Percentiles rank a stretch among this genome's conserved stretches.
Evolutionary conservation across 164 flowering plant species (phyloP).

Genomic region (Brasenia schreberi): DNA sequence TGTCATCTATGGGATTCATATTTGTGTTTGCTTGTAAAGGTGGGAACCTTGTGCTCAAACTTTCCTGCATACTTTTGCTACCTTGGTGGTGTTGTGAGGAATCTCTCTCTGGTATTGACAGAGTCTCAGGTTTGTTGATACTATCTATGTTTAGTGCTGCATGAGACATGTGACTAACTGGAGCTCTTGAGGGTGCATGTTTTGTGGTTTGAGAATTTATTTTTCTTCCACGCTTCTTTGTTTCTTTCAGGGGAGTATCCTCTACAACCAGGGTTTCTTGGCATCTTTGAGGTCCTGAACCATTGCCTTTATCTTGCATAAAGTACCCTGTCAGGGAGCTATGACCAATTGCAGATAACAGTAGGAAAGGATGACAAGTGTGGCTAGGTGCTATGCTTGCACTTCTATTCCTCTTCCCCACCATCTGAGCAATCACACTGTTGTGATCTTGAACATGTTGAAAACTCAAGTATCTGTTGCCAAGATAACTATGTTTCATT

Average conservation of each 20-base stretch:
- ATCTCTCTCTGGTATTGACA: constrained; percentile 14
- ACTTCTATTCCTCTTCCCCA: constrained; percentile 23
- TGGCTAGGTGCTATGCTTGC: constrained; percentile 20
- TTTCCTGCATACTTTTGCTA: constrained; percentile 2
- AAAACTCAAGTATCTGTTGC: neutral
- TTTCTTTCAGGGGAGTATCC: constrained; percentile 16
- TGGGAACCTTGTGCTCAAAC: constrained; percentile 25
- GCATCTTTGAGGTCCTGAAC: constrained; percentile 13
- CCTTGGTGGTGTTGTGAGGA: neutral
- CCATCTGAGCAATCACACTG: neutral
- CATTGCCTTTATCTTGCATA: constrained; percentile 6
- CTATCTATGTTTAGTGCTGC: constrained; percentile 3
- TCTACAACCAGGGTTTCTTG: constrained; percentile 22
- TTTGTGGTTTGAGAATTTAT: neutral
- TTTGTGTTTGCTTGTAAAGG: constrained; percentile 7
- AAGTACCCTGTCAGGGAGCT: neutral
- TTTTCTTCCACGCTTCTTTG: constrained; percentile 30
- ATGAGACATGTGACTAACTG: constrained; percentile 3
- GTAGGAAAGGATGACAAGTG: constrained; percentile 14
- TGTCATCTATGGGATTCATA: constrained; percentile 23
- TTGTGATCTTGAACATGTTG: neutral
- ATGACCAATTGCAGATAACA: constrained; percentile 13
- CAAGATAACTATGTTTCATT: neutral
- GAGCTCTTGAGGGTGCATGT: constrained; percentile 5
- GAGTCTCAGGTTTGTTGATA: neutral